Conservation (phyloP, 352 stramenopile species). For the Aphanomyces cochlioides region DNA sequence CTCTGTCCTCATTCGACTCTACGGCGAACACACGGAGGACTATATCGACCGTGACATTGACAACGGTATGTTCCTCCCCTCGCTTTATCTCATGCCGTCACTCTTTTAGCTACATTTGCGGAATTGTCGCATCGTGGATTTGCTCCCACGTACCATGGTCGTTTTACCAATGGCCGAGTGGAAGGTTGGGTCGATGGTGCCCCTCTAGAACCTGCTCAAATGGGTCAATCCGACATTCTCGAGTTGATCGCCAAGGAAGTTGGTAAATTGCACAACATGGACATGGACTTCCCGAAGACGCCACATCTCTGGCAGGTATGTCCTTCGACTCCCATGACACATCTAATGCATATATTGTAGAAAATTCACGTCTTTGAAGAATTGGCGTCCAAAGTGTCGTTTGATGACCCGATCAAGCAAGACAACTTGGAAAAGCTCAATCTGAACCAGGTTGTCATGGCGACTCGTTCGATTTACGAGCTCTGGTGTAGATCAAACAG, state of each 20-base stretch:
- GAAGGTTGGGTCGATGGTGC: constrained; percentile 86
- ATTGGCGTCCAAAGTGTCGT: constrained; percentile 56
- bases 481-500: constrained; percentile 46
- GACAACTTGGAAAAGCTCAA: constrained; percentile 59
- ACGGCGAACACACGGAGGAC: constrained; percentile 90
- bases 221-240: constrained; percentile 83
- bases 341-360: constrained; percentile 29
- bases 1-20: constrained; percentile 78
- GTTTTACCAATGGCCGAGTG: constrained; percentile 89
- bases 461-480: not conserved
- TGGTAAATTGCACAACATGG: constrained; percentile 82
- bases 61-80: constrained; percentile 65
- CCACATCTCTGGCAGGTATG: constrained; percentile 64
- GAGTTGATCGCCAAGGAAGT: constrained; percentile 85
- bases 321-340: constrained; percentile 2
- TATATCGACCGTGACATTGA: constrained; percentile 91
- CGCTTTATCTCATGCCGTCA: not conserved
- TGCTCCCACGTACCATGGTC: constrained; percentile 85
- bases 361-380: constrained; percentile 81
- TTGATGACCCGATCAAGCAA: constrained; percentile 58
- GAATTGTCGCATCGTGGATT: constrained; percentile 78
- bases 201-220: constrained; percentile 82
- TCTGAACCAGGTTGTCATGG: constrained; percentile 35
- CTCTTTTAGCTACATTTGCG: constrained; percentile 69
- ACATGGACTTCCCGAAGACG: constrained; percentile 56